A percentile compares a stretch with the other conserved stretches of the same genome.
Conservation (phyloP, 1,284 basidiomycete genomes). For the Cutaneotrichosporon cavernicola region DNA sequence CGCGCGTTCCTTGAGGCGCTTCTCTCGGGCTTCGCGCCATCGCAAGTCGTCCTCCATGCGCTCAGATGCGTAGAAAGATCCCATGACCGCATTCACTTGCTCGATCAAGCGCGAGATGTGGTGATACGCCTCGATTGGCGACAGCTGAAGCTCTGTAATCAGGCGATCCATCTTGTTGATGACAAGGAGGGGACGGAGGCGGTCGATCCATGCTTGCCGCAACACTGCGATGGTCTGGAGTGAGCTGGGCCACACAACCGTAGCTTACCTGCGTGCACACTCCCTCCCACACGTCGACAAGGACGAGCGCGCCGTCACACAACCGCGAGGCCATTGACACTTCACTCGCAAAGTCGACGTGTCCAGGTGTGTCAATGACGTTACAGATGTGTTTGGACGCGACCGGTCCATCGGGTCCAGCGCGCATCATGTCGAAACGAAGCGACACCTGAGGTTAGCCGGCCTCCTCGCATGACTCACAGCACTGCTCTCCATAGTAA, state of each 20-base stretch:
- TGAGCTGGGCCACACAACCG: neutral
- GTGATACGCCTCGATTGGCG: constrained; percentile 90
- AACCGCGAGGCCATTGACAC: constrained; percentile 91
- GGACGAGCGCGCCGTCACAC: constrained; percentile 91
- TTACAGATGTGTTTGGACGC: constrained; percentile 59
- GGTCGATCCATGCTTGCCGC: constrained; percentile 90
- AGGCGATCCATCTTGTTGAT: constrained; percentile 98
- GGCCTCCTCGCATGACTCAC: constrained; percentile 46
- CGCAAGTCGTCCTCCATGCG: constrained; percentile 96
- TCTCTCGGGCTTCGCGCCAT: constrained; percentile 89
- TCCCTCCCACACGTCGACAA: constrained; percentile 98
- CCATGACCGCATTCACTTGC: constrained; percentile 98
- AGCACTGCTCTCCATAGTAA: constrained; percentile 98
- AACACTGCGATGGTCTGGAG: constrained; percentile 90
- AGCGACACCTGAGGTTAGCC: constrained; percentile 60
- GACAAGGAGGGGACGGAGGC: constrained; percentile 84
- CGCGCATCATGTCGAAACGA: constrained; percentile 70
- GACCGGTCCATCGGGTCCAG: constrained; percentile 48
- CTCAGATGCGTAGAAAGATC: constrained; percentile 89
- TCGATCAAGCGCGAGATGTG: constrained; percentile 91
- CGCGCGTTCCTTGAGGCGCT: constrained; percentile 70
- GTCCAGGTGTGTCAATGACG: constrained; percentile 97
- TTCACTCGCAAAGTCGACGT: constrained; percentile 97
- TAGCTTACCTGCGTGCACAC: constrained; percentile 86
- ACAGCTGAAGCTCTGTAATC: constrained; percentile 87